These are phyloP conservation scores for Telopea speciosissima DNA, from an alignment of 177 flowering plant species.

Conservation along the genomic window DNA sequence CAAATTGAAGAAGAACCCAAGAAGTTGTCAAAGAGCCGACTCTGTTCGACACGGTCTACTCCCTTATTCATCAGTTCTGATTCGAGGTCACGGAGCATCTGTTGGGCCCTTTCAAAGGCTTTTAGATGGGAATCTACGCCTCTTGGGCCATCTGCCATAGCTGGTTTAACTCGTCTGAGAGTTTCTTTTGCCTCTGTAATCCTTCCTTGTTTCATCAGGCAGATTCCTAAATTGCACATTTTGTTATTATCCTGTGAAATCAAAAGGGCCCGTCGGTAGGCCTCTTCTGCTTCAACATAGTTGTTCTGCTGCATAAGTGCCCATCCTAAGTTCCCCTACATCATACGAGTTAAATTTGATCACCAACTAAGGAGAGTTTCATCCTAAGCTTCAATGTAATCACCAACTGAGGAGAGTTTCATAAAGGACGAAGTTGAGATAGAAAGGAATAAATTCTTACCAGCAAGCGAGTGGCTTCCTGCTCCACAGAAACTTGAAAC, in stretches of 20 bases:
- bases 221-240: slow-evolving; percentile 97
- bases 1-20: slow-evolving; percentile 84
- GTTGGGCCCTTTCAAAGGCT: slow-evolving; percentile 96
- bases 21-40: slow-evolving; percentile 67
- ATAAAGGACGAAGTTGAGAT: neutral
- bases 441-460: slow-evolving; percentile 29
- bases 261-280: slow-evolving; percentile 71
- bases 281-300: slow-evolving; percentile 84
- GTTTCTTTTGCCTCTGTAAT: slow-evolving; percentile 77
- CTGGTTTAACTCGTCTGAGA: slow-evolving; percentile 70
- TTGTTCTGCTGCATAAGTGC: slow-evolving; percentile 92
- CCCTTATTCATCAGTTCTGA: slow-evolving; percentile 63
- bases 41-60: slow-evolving; percentile 57
- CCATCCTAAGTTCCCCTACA: slow-evolving; percentile 98
- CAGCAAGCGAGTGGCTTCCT: slow-evolving; percentile 92
- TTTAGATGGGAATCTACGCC: slow-evolving; percentile 95
- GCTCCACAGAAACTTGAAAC: slow-evolving; percentile 92
- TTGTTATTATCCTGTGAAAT: slow-evolving; percentile 88
- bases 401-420: neutral
- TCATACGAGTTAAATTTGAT: neutral
- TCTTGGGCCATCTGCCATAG: slow-evolving; percentile 72
- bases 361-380: neutral
- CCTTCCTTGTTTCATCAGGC: slow-evolving; percentile 95
- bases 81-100: slow-evolving; percentile 85
- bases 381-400: neutral